Evolutionary conservation across 495 filamentous ascomycete genomes (phyloP), one percentile per base, ranked within the genome.

Genomic region (Chaetomium cochliodes): DNA sequence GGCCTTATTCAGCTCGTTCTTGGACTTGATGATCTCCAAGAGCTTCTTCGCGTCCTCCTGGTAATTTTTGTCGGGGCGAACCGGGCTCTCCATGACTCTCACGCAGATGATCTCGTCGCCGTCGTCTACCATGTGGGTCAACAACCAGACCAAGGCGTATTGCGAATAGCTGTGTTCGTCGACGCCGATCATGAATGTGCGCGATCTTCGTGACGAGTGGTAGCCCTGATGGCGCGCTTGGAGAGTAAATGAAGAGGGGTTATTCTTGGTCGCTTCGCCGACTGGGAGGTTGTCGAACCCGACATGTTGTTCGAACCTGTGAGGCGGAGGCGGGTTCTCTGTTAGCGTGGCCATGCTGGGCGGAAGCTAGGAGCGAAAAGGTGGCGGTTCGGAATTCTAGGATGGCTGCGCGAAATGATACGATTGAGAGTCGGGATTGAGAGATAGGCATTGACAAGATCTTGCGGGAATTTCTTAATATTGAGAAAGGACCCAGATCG

Each of bases 151-250:
- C 15, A 98, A 81, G 11, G 94, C 94, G 78, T 92, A 96, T 55
- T 97, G 92, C 22, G 93, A 97, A 77, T 98, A 98, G 62, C 91
- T 87, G 69, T 98, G 94, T 72, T 96, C 89, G 75, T 98, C 94
- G 37, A 92, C 92, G 2, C 94, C 94, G 59, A 92, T 93, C 69
- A 98, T 85, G 73, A 97, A 97, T 2, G 92, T 97, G 47, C 93
- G 86, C 12, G 92, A 96, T 42, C 92, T 85, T 49, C 90, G 86
- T 58, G 87, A 90, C 66, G 87, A 89, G 67, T 91, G 88, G 75
- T 97, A 97, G 63, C 93, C 91, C 63, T 88, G 90, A 76, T 98
- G 94, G 73, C 92, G 91, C 62, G 87, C 87, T 70, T 93, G 92
- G 41, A 97, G 80, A 4, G 92, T 96, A 62, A 97, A 86, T 23